These are phyloP conservation scores for Tuber borchii DNA, from an alignment of 495 filamentous ascomycete genomes.

Conservation along the genomic window DNA sequence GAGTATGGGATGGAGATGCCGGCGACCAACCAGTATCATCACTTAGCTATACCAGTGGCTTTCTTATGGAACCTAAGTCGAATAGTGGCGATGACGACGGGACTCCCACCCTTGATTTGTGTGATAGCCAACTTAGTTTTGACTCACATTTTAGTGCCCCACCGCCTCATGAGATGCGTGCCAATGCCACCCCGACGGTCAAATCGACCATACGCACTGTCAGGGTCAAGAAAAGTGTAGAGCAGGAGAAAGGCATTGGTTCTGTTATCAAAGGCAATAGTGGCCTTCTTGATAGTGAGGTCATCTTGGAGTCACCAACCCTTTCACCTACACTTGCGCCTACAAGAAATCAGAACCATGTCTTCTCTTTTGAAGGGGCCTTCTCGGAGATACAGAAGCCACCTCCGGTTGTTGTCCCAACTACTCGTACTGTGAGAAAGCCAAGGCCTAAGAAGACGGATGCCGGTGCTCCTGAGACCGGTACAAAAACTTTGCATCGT, in stretches of 20 bases:
- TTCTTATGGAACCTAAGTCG: background rate
- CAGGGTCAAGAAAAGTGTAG: background rate
- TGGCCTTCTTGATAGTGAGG: background rate
- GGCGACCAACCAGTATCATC: background rate
- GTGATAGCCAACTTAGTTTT: background rate
- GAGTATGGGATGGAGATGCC: background rate
- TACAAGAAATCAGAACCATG: background rate
- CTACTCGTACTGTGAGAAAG: constrained; percentile 18
- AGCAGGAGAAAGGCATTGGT: background rate
- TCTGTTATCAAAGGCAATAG: background rate
- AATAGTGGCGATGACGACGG: background rate
- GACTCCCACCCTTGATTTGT: background rate
- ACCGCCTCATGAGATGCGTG: background rate
- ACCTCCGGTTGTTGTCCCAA: background rate
- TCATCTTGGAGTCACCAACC: background rate
- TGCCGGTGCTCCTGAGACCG: constrained; percentile 13
- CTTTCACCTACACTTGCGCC: background rate
- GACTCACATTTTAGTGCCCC: background rate
- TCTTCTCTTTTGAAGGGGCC: background rate
- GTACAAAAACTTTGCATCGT: constrained; percentile 16
- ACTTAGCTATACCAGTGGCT: background rate
- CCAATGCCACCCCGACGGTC: background rate
- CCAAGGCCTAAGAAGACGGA: constrained; percentile 22
- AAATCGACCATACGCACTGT: background rate
- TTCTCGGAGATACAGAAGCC: constrained; percentile 12